These are phyloP conservation scores for Cercospora beticola DNA, from an alignment of 2,329 filamentous ascomycete species.

Conservation along the genomic window DNA sequence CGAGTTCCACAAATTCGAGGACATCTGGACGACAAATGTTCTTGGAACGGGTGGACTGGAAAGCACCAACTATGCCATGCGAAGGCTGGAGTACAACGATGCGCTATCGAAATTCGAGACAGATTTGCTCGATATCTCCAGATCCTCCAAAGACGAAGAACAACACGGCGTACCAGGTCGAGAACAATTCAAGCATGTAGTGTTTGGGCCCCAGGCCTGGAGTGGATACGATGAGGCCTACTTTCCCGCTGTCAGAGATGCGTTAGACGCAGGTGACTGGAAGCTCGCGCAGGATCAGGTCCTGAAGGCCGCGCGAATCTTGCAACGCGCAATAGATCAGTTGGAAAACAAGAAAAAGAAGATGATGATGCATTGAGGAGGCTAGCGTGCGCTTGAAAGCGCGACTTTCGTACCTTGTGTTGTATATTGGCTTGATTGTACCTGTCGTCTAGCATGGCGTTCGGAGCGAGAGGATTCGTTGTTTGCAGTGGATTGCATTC, in stretches of 20 bases:
- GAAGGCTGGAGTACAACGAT: constrained; percentile 74
- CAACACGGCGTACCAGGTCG: constrained; percentile 65
- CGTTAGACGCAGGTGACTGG: constrained; percentile 72
- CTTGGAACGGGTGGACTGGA: constrained; percentile 72
- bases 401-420: neutral
- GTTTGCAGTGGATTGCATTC: neutral
- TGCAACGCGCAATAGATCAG: constrained; percentile 60
- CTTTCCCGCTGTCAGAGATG: constrained; percentile 84
- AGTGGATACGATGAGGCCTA: constrained; percentile 65
- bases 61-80: constrained; percentile 63
- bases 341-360: constrained; percentile 35
- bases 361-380: neutral
- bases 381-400: neutral
- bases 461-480: neutral
- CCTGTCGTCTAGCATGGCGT: constrained; percentile 1
- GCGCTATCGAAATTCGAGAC: constrained; percentile 81
- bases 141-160: constrained; percentile 14
- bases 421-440: neutral
- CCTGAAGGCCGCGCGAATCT: constrained; percentile 67
- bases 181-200: constrained; percentile 88
- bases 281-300: constrained; percentile 65
- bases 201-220: constrained; percentile 83
- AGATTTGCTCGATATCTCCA: constrained; percentile 72
- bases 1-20: constrained; percentile 73
- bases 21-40: constrained; percentile 71